Base-by-base conservation (phyloP, 1,284 basidiomycete species). In the Cystobasidium sp. region DNA sequence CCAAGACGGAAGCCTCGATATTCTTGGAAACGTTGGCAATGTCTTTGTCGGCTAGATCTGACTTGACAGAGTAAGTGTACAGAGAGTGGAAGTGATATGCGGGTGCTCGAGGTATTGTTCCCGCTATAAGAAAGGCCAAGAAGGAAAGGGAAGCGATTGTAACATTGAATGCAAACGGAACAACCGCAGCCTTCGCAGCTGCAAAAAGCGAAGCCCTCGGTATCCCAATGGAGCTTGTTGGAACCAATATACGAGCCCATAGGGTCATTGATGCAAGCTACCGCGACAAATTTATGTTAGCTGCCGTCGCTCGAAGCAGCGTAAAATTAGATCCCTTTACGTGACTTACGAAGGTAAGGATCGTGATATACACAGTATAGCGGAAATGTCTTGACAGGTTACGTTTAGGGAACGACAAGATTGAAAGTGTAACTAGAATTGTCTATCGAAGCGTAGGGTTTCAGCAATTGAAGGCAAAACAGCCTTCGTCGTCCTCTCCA, bases 51-150 rank as follows among this genome's bases (percentile, higher is more conserved):
- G 49, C 44, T 7, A 67, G 65, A 59, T 67, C 72, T 1, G 55
- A 62, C 20, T 52, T n/a, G 7, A 74, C 72, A 0, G 89, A 88
- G 80, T 94, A 94, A 51, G 94, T 89, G 16, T 84, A 84, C 59
- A 87, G 85, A 7, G 88, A 84, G 0, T 90, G 90, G 78, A 88
- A 91, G 80, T 92, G 88, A 37, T 93, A 84, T 3, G 85, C 82
- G 0, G 93, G 93, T 0, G 92, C 92, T 49, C 87, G 85, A 1
- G 88, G 89, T 3, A 88, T 89, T 0, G 86, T 88, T 61, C 87
- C 84, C 8, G 86, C 84, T 41, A 90, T 77, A 39, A 85, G 69
- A 67, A 85, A 83, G 0, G 85, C 83, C n/a, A 86, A 70, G 20
- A 84, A 77, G 76, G 89, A 88, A 7, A 90, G 82, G 0, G 82